phyloP scores from a whole-genome alignment of 2,329 filamentous ascomycete species.

The Alternaria tenuissima region DNA sequence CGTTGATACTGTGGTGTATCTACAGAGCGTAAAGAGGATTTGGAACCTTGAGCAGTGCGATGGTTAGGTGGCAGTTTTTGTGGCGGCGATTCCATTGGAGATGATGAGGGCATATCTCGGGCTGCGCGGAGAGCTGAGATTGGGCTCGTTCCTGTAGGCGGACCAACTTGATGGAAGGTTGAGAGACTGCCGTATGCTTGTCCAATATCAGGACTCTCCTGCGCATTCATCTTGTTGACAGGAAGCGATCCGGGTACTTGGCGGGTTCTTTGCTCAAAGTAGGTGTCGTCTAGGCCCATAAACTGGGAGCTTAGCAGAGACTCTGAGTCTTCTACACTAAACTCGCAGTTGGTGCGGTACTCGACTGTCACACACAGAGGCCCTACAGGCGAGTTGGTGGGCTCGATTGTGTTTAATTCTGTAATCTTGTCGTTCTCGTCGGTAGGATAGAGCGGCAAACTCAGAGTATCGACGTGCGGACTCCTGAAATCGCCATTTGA shows the following conservation, averaged over 20 bases:
- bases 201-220: conserved; percentile 67
- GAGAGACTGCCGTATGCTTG: conserved; percentile 90
- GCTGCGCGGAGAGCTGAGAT: conserved; percentile 82
- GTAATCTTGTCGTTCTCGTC: conserved; percentile 67
- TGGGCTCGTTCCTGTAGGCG: conserved; percentile 80
- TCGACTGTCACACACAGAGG: conserved; percentile 81
- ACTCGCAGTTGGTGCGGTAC: conserved; percentile 88
- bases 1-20: conserved; percentile 65
- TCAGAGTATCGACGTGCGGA: conserved; percentile 72
- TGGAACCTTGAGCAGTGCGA: conserved; percentile 57
- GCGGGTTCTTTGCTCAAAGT: conserved; percentile 77
- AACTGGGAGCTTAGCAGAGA: conserved; percentile 90
- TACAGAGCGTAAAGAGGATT: conserved; percentile 58
- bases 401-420: conserved; percentile 73
- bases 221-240: conserved; percentile 60
- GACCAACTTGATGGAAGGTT: conserved; percentile 83
- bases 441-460: conserved; percentile 71
- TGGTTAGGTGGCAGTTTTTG: conserved; percentile 59
- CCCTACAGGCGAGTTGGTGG: conserved; percentile 86
- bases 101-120: conserved; percentile 62
- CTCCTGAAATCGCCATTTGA: conserved; percentile 65
- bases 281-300: conserved; percentile 87
- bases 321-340: conserved; percentile 90
- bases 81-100: conserved; percentile 60
- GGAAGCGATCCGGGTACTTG: conserved; percentile 79